Evolutionary conservation across 495 filamentous ascomycete genomes (phyloP), one percentile per base, ranked within the genome.

Genomic region (Melanomma pulvis-pyrius): DNA sequence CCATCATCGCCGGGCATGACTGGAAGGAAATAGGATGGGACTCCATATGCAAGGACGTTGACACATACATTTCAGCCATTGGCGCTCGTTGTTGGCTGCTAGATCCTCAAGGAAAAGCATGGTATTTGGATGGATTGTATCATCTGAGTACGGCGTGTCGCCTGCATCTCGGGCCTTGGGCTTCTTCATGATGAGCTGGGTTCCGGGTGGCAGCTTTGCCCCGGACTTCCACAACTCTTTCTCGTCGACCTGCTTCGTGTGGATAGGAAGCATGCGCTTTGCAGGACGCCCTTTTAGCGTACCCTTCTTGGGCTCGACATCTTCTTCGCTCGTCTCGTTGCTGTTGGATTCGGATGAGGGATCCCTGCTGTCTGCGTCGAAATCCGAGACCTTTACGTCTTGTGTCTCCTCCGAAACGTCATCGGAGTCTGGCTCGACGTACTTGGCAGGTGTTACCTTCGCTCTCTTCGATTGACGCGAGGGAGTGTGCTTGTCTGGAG

Each of bases 81-180:
- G 75, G 46, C 92, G 82, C 29, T 92, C 84, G 75, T 96, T 96
- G 73, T 96, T 90, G 57, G 81, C 79, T 61, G 84, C 85, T 52
- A 96, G 79, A 68, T 94, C 91, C 54, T 79, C 75, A 64, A 96
- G 78, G 73, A 96, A 96, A 2, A 87, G 79, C 62, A 92, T 75
- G 7, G 91, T 96, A 70, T 96, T 96, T 26, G 87, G 86, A 77
- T 96, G 92, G 48, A 96, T 77, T 6, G 76, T 85, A 41, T 86
- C 79, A 64, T 91, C 86, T 29, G 79, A 74, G 77, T 96, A 96
- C 0, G 82, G 82, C 7, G 86, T 81, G 12, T 84, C 82, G 7
- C 86, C 88, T 12, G 84, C 81, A 44, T 86, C 86, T 61, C 90
- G 82, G 7, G 91, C 81, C 75, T 90, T 87, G 25, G 86, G 87